Evolutionary conservation across 306 rosid genomes (phyloP), one percentile per base, ranked within the genome.

Genomic region (Cicer cuneatum): DNA sequence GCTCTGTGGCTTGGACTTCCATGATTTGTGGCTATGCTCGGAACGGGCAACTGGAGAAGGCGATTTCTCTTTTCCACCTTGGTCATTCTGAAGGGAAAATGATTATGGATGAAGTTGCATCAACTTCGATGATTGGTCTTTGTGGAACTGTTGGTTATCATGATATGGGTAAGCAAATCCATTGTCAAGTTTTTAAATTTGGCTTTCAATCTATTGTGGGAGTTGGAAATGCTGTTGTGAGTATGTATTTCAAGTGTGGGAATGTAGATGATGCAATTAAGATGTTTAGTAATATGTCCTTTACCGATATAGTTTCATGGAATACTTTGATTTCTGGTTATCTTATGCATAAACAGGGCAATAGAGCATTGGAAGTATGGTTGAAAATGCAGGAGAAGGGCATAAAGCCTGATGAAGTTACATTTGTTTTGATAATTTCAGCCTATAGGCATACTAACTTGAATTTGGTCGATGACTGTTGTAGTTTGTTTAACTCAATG

Each of bases 181-280:
- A 91, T 65, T 65, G 93, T 73, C 83, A 77, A 79, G 90, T 78
- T 76, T 41, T 88, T 51, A 93, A 93, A 78, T 76, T 47, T 24
- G 93, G 96, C 41, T 84, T 84, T 63, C 69, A 82, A 42, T 66
- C 85, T 74, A 86, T 91, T 82, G 15, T 85, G 61, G 84, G 82
- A 69, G 91, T 89, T 1, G 97, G 89, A 73, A 93, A 91, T 86
- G 92, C 94, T 41, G 54, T 85, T 51, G 75, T 89, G 39, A 81
- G 91, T 85, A 93, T 93, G 98, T 93, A 93, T 70, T 85, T 84
- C 9, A 89, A 93, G 86, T 93, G 96, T 63, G 88, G 92, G 88
- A 88, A 80, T 81, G 80, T 84, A 85, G 92, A 89, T 19, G 90
- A 87, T 66, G 96, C 91, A 11, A 66, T 80, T 72, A 78, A 72